Evolutionary conservation across 805 yeast species (phyloP).

Genomic region (Zygotorulaspora sp.): DNA sequence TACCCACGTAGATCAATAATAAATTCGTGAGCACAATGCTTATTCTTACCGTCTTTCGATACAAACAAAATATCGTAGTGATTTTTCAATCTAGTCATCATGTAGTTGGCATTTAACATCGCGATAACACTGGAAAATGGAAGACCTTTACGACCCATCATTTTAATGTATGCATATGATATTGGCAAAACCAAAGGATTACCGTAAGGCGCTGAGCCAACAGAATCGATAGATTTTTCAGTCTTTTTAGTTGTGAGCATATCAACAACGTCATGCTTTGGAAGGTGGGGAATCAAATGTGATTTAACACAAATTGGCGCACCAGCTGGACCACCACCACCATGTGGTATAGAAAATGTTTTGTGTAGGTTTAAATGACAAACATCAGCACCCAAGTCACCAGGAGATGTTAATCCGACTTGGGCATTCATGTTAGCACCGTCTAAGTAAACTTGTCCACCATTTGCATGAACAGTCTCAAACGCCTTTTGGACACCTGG

Average conservation of each 20-base stretch:
- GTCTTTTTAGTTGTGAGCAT: conserved; percentile 43
- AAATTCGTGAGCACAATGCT: conserved; percentile 94
- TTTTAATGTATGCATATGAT: conserved; percentile 89
- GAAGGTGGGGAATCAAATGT: conserved; percentile 77
- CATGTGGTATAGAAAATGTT: conserved; percentile 96
- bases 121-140: conserved; percentile 88
- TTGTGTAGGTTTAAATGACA: conserved; percentile 96
- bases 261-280: conserved; percentile 61
- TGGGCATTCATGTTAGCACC: conserved; percentile 99
- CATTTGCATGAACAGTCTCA: conserved; percentile 74
- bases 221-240: conserved; percentile 60
- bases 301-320: conserved; percentile 93
- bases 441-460: conserved; percentile 96
- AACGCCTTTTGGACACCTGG: conserved; percentile 84
- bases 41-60: conserved; percentile 39
- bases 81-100: conserved; percentile 71
- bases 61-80: conserved; percentile 76
- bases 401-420: conserved; percentile 95
- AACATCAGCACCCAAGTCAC: conserved; percentile 96
- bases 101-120: conserved; percentile 91
- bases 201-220: conserved; percentile 92
- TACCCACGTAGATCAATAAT: conserved; percentile 85
- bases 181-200: conserved; percentile 91
- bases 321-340: conserved; percentile 99
- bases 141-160: conserved; percentile 82